Evolutionary conservation across 495 filamentous ascomycete species (phyloP).

Genomic region (Acidiella bohemica): DNA sequence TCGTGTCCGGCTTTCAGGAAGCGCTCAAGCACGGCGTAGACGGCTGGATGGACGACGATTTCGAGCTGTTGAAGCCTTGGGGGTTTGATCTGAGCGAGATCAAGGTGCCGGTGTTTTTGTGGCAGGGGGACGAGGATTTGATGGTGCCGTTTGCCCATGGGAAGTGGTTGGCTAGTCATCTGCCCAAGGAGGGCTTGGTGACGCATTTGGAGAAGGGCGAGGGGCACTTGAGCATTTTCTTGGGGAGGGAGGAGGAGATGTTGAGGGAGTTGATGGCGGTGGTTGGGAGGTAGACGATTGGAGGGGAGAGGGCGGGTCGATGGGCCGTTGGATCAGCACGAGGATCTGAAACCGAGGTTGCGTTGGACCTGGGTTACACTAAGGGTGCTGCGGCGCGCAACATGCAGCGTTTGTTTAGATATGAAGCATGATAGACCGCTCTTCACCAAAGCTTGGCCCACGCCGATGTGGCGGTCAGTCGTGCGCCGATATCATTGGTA

Average conservation of each 20-base stretch:
- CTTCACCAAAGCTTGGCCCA: too few species aligned
- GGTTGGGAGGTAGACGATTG: too few species aligned
- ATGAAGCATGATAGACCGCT: too few species aligned
- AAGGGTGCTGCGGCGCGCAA: too few species aligned
- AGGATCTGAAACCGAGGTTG: too few species aligned
- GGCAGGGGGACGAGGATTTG: constrained; percentile 13
- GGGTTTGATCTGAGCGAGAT: constrained; percentile 17
- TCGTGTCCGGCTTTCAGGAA: constrained; percentile 2
- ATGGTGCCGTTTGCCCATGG: constrained; percentile 18
- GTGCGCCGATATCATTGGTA: too few species aligned
- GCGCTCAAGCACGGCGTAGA: constrained; percentile 14
- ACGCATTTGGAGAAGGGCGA: constrained; percentile 11
- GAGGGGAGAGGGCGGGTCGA: too few species aligned
- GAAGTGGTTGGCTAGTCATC: constrained; percentile 15
- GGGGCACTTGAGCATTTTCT: constrained; percentile 17
- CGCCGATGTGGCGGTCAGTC: too few species aligned
- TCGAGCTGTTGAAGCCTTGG: constrained; percentile 14
- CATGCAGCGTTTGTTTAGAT: too few species aligned
- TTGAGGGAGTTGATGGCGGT: constrained; percentile 7
- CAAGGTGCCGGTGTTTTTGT: constrained; percentile 11
- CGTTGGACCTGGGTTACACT: too few species aligned
- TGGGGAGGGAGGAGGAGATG: constrained; percentile 12
- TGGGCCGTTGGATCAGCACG: too few species aligned
- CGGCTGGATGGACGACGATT: constrained; percentile 18
- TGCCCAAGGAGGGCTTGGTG: constrained; percentile 8